Base-by-base conservation (phyloP, 768 basidiomycete species). In the Boletus subcaerulescens region DNA sequence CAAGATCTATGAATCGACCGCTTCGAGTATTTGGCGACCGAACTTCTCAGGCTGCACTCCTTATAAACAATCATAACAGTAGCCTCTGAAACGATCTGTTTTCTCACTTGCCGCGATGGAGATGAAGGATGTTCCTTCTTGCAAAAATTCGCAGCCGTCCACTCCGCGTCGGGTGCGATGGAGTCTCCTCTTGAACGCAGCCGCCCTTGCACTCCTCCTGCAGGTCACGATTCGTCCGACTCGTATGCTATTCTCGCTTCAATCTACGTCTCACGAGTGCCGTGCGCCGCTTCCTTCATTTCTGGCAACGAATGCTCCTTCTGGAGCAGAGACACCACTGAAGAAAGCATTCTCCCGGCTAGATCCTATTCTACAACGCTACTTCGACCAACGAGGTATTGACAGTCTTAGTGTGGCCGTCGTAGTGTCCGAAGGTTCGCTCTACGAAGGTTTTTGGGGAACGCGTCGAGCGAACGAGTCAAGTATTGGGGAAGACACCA, bases 371-470 rank as follows among this genome's bases (percentile, higher is more conserved):
- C 41, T 68, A 2, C 55, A 52, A 11, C 45, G 24, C 20, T 66
- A 63, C 5, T 68, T 68, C 3, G 58, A 67, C 11, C 32, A 65
- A 55, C 63, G 63, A 5, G 73, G 75, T 44, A 76, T 83, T 6
- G 80, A 84, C 60, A 78, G 78, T 52, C 68, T 84, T 22, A 74
- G 77, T 1, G 62, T 83, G 24, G 79, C 78, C 5, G 66, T 84
- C 4, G 77, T 84, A 24, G 78, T 66, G 0, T 70, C 79, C 15
- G 62, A 67, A 9, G 81, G 80, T 5, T 57, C 75, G 0, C 48
- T 83, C 14, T 83, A 75, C 53, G 75, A 80, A 55, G 62, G 64
- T 12, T 76, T 76, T 35, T 79, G 74, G 59, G 81, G 82, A 15
- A 59, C 59, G 7, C 66, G 71, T 35, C 65, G 71, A 46, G 79